Conservation (phyloP, 768 basidiomycete genomes). For the Rhodotorula toruloides region DNA sequence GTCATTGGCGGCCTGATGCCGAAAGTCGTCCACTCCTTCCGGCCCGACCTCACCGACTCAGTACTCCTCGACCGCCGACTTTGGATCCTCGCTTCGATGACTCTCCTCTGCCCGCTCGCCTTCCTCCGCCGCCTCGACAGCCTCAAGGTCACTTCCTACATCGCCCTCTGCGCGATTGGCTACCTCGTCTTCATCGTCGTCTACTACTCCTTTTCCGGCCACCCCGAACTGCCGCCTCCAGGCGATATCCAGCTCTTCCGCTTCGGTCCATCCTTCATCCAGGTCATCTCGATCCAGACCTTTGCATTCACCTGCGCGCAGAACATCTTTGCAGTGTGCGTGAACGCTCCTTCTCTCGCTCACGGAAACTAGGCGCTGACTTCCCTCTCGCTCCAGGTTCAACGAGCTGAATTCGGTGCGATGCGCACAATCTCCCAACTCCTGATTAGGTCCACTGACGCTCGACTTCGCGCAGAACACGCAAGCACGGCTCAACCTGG, state of each 20-base stretch:
- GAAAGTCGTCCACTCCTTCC: conserved; percentile 55
- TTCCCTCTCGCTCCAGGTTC: conserved; percentile 7
- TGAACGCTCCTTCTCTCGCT: not conserved
- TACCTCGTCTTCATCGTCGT: conserved; percentile 61
- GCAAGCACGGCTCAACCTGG: conserved; percentile 75
- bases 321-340: conserved; percentile 61
- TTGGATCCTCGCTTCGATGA: conserved; percentile 54
- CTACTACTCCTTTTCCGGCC: conserved; percentile 66
- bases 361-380: not conserved
- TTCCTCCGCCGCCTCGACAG: conserved; percentile 80
- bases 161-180: conserved; percentile 79
- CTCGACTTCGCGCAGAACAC: conserved; percentile 53
- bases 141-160: conserved; percentile 81
- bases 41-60: conserved; percentile 26
- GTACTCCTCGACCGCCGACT: conserved; percentile 56
- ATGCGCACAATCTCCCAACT: not conserved
- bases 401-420: conserved; percentile 25
- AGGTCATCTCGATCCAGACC: conserved; percentile 74
- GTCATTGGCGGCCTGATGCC: conserved; percentile 11
- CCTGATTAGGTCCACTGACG: too few species aligned
- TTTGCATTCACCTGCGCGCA: conserved; percentile 46
- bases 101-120: conserved; percentile 63
- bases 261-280: conserved; percentile 70
- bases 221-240: conserved; percentile 58
- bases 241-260: conserved; percentile 69